These are phyloP conservation scores for Fusarium sterilihyphosum DNA, from an alignment of 2,329 filamentous ascomycete genomes.

Conservation along the genomic window DNA sequence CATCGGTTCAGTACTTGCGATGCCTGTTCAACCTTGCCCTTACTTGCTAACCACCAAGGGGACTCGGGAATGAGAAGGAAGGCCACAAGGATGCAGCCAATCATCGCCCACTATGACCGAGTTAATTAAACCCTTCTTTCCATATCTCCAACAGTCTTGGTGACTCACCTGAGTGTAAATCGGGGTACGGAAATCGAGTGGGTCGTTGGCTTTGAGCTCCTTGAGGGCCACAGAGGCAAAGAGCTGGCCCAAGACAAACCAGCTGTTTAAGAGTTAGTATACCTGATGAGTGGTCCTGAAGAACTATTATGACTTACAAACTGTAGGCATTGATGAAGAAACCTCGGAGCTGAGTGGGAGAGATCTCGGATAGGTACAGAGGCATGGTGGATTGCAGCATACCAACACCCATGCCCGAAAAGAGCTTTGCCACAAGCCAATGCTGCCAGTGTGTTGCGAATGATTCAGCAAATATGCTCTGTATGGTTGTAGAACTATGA, in stretches of 20 bases:
- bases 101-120: background rate
- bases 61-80: background rate
- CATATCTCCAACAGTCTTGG: no score
- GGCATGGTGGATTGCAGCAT: background rate
- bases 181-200: background rate
- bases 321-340: background rate
- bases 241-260: background rate
- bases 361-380: background rate
- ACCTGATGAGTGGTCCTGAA: accelerated
- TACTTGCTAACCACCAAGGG: background rate
- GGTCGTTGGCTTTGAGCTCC: background rate
- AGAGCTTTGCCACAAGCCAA: background rate
- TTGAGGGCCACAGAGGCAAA: background rate
- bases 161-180: background rate
- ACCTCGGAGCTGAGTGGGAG: background rate
- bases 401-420: background rate
- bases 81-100: background rate
- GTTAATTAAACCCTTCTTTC: no score
- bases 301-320: background rate
- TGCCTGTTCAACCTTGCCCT: background rate
- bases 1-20: background rate
- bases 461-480: background rate
- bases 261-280: background rate
- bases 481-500: accelerated
- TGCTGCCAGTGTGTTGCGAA: background rate